Evolutionary conservation across 495 filamentous ascomycete genomes (phyloP).

Genomic region (Saxophila tyrrhenica): DNA sequence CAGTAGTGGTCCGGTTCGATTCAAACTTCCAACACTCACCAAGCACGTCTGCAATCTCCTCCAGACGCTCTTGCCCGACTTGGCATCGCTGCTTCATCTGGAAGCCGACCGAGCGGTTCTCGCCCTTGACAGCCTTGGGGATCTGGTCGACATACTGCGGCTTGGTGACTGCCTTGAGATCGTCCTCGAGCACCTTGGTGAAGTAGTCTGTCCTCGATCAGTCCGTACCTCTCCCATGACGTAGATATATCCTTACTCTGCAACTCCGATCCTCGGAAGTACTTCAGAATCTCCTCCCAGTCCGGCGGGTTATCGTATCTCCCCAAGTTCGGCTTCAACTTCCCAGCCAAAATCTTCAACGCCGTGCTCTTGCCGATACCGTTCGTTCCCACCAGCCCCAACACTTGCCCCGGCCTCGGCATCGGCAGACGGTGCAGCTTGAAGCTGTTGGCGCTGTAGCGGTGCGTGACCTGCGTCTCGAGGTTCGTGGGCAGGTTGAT

Average conservation of each 20-base stretch:
- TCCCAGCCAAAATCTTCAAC: constrained; percentile 93
- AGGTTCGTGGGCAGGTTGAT: constrained; percentile 99
- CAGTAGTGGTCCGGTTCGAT: neutral
- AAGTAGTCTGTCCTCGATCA: constrained; percentile 65
- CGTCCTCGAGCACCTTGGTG: constrained; percentile 91
- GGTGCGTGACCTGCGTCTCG: constrained; percentile 92
- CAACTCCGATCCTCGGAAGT: constrained; percentile 93
- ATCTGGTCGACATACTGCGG: constrained; percentile 99
- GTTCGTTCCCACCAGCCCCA: constrained; percentile 95
- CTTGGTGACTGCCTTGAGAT: constrained; percentile 94
- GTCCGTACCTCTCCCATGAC: constrained; percentile 4
- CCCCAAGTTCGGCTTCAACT: constrained; percentile 94
- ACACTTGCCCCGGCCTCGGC: constrained; percentile 89
- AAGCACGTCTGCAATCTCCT: constrained; percentile 73
- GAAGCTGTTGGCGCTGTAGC: constrained; percentile 98
- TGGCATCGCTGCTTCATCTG: constrained; percentile 64
- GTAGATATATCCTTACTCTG: constrained; percentile 55
- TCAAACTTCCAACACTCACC: constrained; percentile 36
- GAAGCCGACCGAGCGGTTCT: constrained; percentile 61
- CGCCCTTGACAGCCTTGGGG: constrained; percentile 73
- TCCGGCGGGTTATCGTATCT: constrained; percentile 92
- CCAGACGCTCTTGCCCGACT: constrained; percentile 55
- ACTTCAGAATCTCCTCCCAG: constrained; percentile 97
- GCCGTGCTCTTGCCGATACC: constrained; percentile 99
- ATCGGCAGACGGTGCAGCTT: constrained; percentile 95